Base-by-base conservation (phyloP, 768 basidiomycete species). In the Mycena galericulata region DNA sequence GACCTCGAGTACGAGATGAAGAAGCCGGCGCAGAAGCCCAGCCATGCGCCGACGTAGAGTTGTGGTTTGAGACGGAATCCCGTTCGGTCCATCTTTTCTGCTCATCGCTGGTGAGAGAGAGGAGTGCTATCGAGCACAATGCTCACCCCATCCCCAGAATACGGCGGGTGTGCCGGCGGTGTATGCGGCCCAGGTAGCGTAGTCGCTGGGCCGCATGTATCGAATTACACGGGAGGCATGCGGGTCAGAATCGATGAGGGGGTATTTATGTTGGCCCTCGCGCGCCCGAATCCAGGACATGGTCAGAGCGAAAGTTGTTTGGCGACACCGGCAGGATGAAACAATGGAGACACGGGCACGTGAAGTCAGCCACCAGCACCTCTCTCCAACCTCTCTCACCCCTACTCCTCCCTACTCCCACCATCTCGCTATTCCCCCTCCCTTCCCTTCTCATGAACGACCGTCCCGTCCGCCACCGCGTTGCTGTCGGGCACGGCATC, bases 201-300 rank as follows among this genome's bases (percentile, higher is more conserved):
- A 96, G 85, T 99, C 97, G 2, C 91, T 90, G 24, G 90, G 85
- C 27, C 97, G 87, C 80, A 98, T 89, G 82, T 98, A 98, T 65
- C 93, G 85, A 24, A 99, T 81, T 55, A 99, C 97, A 34, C 97
- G 89, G 34, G 83, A 83, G 17, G 90, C 90, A 84, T 98, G 93
- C 12, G 97, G 97, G 84, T 99, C 97, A 0, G 90, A 85, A 81
- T 98, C 97, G 82, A 99, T 93, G 80, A 97, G 90, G 53, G 96
- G 96, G 82, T 89, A 97, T 27, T 90, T 90, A 43, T 92, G 89
- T 75, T 82, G 79, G 65, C 83, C 76, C 76, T 85, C 86, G 68
- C 79, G 77, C 56, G 88, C 86, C 87, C 88, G 87, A 68, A 64
- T 38, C 32, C 18, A 46, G 15, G 63, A 46, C 63, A 45, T 46